phyloP scores from a whole-genome alignment of 306 rosid species.

The Canavalia gladiata region DNA sequence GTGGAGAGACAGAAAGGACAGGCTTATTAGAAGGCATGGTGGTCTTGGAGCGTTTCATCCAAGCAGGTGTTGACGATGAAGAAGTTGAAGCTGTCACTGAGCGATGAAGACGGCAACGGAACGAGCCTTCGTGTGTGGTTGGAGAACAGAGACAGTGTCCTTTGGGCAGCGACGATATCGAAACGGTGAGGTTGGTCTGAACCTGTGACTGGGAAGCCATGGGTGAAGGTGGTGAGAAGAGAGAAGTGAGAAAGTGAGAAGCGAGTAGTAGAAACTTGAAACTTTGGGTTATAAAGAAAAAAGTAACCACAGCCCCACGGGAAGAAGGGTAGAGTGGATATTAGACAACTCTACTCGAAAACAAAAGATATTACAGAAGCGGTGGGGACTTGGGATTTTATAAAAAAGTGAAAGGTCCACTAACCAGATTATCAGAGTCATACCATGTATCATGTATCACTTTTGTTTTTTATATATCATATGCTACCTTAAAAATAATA shows the following conservation, averaged over 20 bases:
- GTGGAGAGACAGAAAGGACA: conserved; percentile 43
- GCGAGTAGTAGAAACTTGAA: not conserved
- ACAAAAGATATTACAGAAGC: no score
- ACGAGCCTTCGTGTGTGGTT: conserved; percentile 89
- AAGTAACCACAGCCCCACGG: no score
- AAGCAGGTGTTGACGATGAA: conserved; percentile 67
- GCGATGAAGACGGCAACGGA: conserved; percentile 88
- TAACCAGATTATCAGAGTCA: no score
- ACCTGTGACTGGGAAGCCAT: conserved; percentile 62
- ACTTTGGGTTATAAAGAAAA: conserved; percentile 8
- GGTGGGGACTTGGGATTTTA: no score
- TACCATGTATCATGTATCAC: no score
- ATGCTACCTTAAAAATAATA: no score
- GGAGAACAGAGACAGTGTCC: conserved; percentile 95
- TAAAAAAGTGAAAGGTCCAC: no score
- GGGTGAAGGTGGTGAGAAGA: conserved; percentile 15
- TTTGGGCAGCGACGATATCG: conserved; percentile 61
- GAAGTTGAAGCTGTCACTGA: conserved; percentile 62
- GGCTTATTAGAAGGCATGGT: conserved; percentile 55
- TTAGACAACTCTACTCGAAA: no score
- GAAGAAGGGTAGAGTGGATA: no score
- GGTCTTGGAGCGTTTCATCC: conserved; percentile 74
- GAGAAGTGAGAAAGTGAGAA: not conserved
- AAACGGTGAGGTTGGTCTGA: conserved; percentile 51
- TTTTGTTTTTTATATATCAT: no score